Percentiles rank a stretch among this genome's conserved stretches.
Evolutionary conservation across 2,329 filamentous ascomycete genomes (phyloP).

Genomic region (Seiridium unicorne): DNA sequence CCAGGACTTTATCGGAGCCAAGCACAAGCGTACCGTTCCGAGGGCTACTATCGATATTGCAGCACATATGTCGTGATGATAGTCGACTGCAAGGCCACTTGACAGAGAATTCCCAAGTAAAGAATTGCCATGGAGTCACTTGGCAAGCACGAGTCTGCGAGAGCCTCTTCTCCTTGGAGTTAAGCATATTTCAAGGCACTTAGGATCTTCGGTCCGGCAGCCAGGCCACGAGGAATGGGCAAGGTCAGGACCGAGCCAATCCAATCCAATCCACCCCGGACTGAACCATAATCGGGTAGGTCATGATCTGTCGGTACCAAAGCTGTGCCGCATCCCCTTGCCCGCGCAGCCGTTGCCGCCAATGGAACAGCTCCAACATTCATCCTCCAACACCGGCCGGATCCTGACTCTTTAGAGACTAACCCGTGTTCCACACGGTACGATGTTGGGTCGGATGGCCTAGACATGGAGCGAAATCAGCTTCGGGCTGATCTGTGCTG

Average conservation of each 20-base stretch:
- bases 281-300: background rate
- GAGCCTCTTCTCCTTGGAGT: background rate
- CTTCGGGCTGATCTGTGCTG: background rate
- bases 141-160: background rate
- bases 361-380: background rate
- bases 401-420: background rate
- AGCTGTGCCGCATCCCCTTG: constrained; percentile 5
- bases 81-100: too few relatives aligned
- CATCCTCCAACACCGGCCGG: background rate
- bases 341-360: background rate
- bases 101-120: background rate
- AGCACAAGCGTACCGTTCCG: too few relatives aligned
- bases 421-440: background rate
- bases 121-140: background rate
- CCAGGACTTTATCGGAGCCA: too few relatives aligned
- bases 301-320: background rate
- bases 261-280: background rate
- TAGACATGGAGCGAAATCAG: constrained; percentile 1
- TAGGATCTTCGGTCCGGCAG: constrained; percentile 3
- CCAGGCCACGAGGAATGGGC: background rate
- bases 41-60: too few relatives aligned
- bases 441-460: background rate
- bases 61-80: too few relatives aligned
- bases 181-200: background rate
- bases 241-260: constrained; percentile 1